These are phyloP conservation scores for Trypanosoma congolense DNA, from an alignment of 208 protist genomes.

Conservation along the genomic window DNA sequence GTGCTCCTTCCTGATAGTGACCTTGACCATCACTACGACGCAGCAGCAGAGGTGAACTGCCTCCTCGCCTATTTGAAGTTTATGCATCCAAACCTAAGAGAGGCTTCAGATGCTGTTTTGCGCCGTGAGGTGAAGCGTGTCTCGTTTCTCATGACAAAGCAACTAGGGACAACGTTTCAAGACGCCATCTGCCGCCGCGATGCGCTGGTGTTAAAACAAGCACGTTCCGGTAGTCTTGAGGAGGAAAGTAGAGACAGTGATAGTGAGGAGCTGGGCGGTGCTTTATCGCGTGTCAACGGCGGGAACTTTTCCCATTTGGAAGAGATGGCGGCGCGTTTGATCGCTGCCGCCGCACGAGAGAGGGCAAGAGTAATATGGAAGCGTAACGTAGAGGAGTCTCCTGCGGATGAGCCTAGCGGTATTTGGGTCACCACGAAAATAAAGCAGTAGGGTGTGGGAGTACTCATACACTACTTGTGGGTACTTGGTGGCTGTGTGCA, in stretches of 20 bases:
- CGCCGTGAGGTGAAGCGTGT: conserved; percentile 53
- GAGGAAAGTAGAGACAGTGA: conserved; percentile 28
- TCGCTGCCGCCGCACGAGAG: conserved; percentile 43
- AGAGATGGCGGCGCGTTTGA: conserved; percentile 33
- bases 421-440: conserved; percentile 79
- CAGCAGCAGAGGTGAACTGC: conserved; percentile 85
- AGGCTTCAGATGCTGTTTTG: conserved; percentile 28
- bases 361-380: conserved; percentile 60
- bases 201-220: conserved; percentile 72
- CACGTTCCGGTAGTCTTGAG: conserved; percentile 17
- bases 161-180: conserved; percentile 62
- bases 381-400: conserved; percentile 55
- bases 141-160: conserved; percentile 52
- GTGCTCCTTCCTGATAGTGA: conserved; percentile 40
- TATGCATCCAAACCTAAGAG: conserved; percentile 41
- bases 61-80: conserved; percentile 72
- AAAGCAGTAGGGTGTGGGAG: too few species aligned
- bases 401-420: conserved; percentile 32
- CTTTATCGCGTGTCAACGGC: neutral
- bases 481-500: too few species aligned
- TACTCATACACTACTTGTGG: too few species aligned
- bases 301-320: conserved; percentile 31
- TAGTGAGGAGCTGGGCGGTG: conserved; percentile 23
- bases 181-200: conserved; percentile 74
- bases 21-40: conserved; percentile 94